Evolutionary conservation across 208 protist species (phyloP).

Genomic region (Leishmania amazonensis): DNA sequence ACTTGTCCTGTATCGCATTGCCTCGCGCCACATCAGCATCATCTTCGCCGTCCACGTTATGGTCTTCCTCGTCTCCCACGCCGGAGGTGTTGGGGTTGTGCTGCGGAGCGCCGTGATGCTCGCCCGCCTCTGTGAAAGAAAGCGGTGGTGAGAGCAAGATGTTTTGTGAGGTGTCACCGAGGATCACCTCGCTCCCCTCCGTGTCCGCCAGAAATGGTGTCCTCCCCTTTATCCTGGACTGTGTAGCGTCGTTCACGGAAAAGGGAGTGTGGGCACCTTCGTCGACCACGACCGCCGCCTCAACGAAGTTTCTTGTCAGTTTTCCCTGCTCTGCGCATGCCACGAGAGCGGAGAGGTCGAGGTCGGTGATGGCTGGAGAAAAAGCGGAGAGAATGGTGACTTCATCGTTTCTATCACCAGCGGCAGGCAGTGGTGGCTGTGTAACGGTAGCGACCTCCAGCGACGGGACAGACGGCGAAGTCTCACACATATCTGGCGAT

Average conservation of each 20-base stretch:
- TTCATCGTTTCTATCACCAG: background rate
- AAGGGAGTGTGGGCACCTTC: background rate
- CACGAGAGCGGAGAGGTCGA: background rate
- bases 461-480: background rate
- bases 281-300: background rate
- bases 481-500: background rate
- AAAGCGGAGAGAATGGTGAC: background rate
- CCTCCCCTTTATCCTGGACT: background rate
- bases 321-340: background rate
- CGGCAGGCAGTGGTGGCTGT: background rate
- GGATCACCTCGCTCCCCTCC: background rate
- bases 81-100: background rate
- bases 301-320: background rate
- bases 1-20: conserved; percentile 24
- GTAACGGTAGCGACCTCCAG: background rate
- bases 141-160: background rate
- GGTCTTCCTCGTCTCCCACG: background rate
- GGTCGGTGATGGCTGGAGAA: background rate
- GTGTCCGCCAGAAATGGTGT: background rate
- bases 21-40: conserved; percentile 1
- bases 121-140: background rate
- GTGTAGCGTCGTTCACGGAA: background rate
- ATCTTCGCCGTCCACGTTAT: background rate
- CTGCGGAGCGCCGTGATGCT: background rate
- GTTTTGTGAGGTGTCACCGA: conserved; percentile 10